Evolutionary conservation across 805 yeast species (phyloP).

Genomic region (Torulaspora franciscae): DNA sequence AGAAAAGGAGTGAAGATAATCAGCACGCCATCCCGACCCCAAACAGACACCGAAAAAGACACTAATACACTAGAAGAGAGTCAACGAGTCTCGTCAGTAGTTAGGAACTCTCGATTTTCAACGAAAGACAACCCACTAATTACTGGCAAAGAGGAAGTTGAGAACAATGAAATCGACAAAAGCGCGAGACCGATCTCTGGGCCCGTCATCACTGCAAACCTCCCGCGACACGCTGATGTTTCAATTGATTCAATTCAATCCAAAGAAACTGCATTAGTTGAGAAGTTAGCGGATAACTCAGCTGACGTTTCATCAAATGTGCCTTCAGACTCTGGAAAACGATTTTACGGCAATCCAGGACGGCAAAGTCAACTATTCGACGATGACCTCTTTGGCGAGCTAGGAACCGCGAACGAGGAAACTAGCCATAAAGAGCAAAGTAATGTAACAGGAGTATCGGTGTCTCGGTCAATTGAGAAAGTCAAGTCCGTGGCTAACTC

Average conservation of each 20-base stretch:
- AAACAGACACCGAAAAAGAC: neutral
- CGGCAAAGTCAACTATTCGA: constrained; percentile 28
- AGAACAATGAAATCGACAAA: neutral
- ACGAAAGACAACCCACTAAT: neutral
- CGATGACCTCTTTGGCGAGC: constrained; percentile 32
- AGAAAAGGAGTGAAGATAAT: neutral
- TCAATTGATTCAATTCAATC: neutral
- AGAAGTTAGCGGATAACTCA: neutral
- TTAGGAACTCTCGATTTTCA: constrained; percentile 7
- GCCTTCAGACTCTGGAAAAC: neutral
- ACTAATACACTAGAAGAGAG: neutral
- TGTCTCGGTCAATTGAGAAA: neutral
- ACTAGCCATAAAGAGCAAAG: neutral
- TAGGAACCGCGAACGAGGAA: constrained; percentile 9
- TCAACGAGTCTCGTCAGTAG: constrained; percentile 20
- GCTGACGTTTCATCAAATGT: neutral
- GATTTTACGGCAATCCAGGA: constrained; percentile 5
- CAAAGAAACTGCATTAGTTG: neutral
- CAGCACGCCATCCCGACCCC: neutral
- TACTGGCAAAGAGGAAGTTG: neutral
- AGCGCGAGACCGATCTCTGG: neutral
- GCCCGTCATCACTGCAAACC: neutral
- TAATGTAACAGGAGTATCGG: neutral
- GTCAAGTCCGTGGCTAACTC: neutral
- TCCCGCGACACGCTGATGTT: too few relatives aligned